A percentile compares a stretch with the other conserved stretches of the same genome.
phyloP scores from a whole-genome alignment of 768 basidiomycete species.

The Naganishia onofrii region DNA sequence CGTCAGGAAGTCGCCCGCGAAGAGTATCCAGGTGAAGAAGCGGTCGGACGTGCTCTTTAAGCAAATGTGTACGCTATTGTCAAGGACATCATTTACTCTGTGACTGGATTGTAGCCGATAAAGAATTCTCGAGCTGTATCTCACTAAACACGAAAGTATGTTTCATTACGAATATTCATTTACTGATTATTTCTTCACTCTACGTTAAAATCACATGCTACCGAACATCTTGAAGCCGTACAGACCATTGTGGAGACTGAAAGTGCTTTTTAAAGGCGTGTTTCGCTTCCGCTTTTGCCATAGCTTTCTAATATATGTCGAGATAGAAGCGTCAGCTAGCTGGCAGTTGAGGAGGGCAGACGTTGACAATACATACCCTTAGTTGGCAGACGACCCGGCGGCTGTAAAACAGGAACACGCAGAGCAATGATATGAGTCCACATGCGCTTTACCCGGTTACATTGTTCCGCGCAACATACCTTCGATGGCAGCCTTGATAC shows the following conservation, averaged over 20 bases:
- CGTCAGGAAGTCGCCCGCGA: constrained; percentile 6
- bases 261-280: too few species aligned
- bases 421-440: not conserved
- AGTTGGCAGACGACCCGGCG: not conserved
- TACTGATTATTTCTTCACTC: not conserved
- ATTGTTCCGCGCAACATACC: constrained; percentile 52
- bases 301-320: too few species aligned
- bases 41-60: constrained; percentile 4
- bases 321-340: not conserved
- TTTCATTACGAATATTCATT: not conserved
- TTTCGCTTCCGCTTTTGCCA: too few species aligned
- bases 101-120: constrained; percentile 6
- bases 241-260: not conserved
- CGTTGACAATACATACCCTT: not conserved
- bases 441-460: not conserved
- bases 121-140: not conserved
- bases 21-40: not conserved
- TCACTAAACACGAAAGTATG: constrained; percentile 8
- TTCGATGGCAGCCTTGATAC: constrained; percentile 63
- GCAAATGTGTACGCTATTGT: not conserved
- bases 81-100: too few species aligned
- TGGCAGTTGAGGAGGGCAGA: not conserved
- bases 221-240: not conserved
- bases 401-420: not conserved
- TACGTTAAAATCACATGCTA: not conserved